phyloP scores from a whole-genome alignment of 805 yeast genomes.

The Candida ponderosae region DNA sequence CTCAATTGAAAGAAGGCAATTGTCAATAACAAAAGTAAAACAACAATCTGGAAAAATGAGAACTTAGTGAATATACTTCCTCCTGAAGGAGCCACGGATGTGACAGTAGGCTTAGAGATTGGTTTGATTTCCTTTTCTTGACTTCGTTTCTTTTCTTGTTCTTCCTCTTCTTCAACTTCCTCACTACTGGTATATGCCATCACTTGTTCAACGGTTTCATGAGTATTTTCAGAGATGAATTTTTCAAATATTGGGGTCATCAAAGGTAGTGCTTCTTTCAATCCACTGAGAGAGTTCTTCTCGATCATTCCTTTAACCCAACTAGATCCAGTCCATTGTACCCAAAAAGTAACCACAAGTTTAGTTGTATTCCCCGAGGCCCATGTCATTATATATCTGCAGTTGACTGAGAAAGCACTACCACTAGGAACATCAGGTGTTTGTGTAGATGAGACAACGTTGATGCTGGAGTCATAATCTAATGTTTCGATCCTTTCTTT shows the following conservation, averaged over 20 bases:
- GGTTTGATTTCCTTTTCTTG: not conserved
- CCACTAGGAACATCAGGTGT: constrained; percentile 98
- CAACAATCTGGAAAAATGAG: constrained; percentile 7
- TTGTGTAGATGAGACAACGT: constrained; percentile 52
- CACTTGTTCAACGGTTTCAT: constrained; percentile 8
- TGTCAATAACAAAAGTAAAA: constrained; percentile 4
- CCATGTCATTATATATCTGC: constrained; percentile 74
- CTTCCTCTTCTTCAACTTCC: not conserved
- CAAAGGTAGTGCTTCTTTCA: constrained; percentile 49
- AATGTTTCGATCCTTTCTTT: constrained; percentile 50
- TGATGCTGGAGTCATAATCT: constrained; percentile 47
- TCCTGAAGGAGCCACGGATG: not conserved
- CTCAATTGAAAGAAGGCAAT: constrained; percentile 9
- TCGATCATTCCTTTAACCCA: constrained; percentile 92
- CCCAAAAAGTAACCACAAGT: constrained; percentile 58
- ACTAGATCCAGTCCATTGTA: constrained; percentile 86
- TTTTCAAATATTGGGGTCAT: constrained; percentile 25
- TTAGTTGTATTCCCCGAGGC: constrained; percentile 51
- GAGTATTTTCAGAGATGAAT: constrained; percentile 15
- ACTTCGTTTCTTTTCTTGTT: not conserved
- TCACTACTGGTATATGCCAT: not conserved
- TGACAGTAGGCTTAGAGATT: not conserved
- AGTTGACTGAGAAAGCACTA: constrained; percentile 63
- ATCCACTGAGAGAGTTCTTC: constrained; percentile 77
- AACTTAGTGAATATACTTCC: not conserved